phyloP scores from a whole-genome alignment of 345 rosid genomes.

The Clarkia xantiana region DNA sequence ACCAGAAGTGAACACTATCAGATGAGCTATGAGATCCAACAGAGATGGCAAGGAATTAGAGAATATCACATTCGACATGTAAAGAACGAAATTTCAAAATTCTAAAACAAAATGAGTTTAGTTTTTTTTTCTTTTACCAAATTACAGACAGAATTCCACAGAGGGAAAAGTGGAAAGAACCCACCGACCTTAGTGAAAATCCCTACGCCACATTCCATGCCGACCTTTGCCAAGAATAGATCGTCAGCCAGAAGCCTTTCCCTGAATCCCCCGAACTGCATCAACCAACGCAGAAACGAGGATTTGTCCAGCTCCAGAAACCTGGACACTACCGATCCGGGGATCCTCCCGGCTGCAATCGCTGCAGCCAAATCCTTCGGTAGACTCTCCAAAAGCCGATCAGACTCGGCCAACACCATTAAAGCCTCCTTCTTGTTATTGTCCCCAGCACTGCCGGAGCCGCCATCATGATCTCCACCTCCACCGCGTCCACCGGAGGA shows the following conservation, averaged over 20 bases:
- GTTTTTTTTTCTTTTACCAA: too few relatives aligned
- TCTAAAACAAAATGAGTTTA: too few relatives aligned
- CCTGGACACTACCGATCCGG: constrained; percentile 31
- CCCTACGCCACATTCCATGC: constrained; percentile 63
- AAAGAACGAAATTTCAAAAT: too few relatives aligned
- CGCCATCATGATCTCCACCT: constrained; percentile 3
- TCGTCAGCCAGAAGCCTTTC: constrained; percentile 64
- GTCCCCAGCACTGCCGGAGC: constrained; percentile 8
- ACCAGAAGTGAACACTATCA: too few relatives aligned
- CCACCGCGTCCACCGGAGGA: constrained; percentile 3
- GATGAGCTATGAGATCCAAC: too few relatives aligned
- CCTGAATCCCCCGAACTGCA: constrained; percentile 51
- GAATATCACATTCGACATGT: too few relatives aligned
- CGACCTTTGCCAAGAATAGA: constrained; percentile 55
- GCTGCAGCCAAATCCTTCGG: constrained; percentile 54
- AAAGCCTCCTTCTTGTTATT: constrained; percentile 13
- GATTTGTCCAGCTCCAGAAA: constrained; percentile 48
- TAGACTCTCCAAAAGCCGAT: constrained; percentile 36
- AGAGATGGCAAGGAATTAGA: too few relatives aligned
- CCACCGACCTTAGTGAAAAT: constrained; percentile 50
- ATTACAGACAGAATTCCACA: too few relatives aligned
- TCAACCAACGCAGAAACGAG: constrained; percentile 34
- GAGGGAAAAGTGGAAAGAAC: neutral
- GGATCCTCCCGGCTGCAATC: constrained; percentile 36
- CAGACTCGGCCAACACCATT: constrained; percentile 22